Evolutionary conservation across 371 early-diverging fungal genomes (phyloP), one percentile per base, ranked within the genome.

Genomic region (Lichtheimia ramosa): DNA sequence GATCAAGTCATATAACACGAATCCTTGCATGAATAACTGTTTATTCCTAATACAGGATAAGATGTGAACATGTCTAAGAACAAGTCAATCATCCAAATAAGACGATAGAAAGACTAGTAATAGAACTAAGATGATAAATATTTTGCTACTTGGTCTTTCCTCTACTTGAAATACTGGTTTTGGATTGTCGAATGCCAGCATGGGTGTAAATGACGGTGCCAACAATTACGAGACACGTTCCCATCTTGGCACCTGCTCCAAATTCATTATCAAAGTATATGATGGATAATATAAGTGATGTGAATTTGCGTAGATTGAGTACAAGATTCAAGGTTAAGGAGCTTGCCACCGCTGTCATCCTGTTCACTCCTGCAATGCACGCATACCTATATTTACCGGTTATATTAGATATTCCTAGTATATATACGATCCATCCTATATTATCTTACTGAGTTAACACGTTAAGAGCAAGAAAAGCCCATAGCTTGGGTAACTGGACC

Each of bases 291-390:
- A 92, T 61, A 28, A 96, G 70, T 23, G 90, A 90, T 0, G 89
- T 83, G 48, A 93, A 89, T 70, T 96, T 96, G 46, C 96, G 86
- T 14, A 96, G 60, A 52, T 89, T 93, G 18, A 96, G 79, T 5
- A 95, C 90, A 16, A 96, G 81, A 58, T 94, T 94, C 34, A 96
- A 70, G 0, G 94, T 93, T 8, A 96, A 71, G 4, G 94, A 89
- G 14, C 91, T 74, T 0, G 92, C 80, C 56, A 90, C 77, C 0
- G 91, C 83, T 2, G 89, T 89, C 71, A 96, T 78, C 15, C 87
- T 82, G 56, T 94, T 92, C 2, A 96, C 96, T 14, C 94, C 95
- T 24, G 92, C 84, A 20, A 94, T 92, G 60, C 96, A 96, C 49
- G 89, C 81, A 71, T 86, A 89, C 63, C 83, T 83, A 52, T 40